Conservation (phyloP, 2,329 filamentous ascomycete genomes). For the Scedosporium boydii region DNA sequence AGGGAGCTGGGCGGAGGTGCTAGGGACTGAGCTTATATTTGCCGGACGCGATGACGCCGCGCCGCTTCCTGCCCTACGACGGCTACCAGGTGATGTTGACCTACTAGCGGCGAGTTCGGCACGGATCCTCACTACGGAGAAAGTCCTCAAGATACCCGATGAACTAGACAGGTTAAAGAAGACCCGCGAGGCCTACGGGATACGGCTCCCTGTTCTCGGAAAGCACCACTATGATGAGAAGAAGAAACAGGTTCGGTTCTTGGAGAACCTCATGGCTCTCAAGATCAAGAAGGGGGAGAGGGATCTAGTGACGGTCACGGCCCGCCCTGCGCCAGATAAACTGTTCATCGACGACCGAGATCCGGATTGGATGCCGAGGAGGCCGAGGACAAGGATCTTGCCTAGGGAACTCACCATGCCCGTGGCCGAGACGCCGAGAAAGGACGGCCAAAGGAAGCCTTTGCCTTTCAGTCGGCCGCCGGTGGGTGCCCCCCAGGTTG, state of each 20-base stretch:
- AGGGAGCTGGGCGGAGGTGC: constrained; percentile 71
- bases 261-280: constrained; percentile 55
- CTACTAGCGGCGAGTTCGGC: constrained; percentile 62
- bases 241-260: constrained; percentile 43
- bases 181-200: constrained; percentile 25
- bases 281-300: constrained; percentile 56
- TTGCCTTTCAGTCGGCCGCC: constrained; percentile 6
- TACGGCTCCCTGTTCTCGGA: constrained; percentile 32
- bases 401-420: neutral
- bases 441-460: constrained; percentile 9
- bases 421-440: neutral
- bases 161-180: constrained; percentile 28
- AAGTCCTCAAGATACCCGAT: constrained; percentile 37
- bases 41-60: constrained; percentile 32
- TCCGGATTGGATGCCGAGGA: constrained; percentile 22
- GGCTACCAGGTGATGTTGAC: constrained; percentile 51
- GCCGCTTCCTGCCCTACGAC: constrained; percentile 35
- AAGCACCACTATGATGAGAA: constrained; percentile 38
- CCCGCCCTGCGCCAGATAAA: constrained; percentile 31
- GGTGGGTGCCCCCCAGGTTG: neutral
- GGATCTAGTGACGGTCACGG: constrained; percentile 55
- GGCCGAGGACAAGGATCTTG: constrained; percentile 5
- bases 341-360: constrained; percentile 30
- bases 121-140: constrained; percentile 59
- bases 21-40: constrained; percentile 79